These are phyloP conservation scores for Citrullus mucosospermus DNA, from an alignment of 306 rosid genomes.

Conservation along the genomic window DNA sequence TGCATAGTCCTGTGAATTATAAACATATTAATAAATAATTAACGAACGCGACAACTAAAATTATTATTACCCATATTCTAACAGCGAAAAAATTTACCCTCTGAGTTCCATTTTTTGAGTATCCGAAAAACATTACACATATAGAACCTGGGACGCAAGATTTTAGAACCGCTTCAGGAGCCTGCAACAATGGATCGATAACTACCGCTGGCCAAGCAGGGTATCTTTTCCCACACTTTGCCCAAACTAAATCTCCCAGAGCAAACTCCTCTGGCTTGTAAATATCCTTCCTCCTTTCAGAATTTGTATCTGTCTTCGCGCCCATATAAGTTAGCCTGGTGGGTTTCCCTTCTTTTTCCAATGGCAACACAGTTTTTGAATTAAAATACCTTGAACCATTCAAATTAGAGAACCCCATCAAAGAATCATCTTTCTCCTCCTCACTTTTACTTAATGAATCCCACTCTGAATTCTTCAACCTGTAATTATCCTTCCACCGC, in stretches of 20 bases:
- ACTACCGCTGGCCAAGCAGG: slow-evolving; percentile 98
- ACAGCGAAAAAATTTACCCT: slow-evolving; percentile 32
- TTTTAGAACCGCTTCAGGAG: slow-evolving; percentile 64
- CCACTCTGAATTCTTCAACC: slow-evolving; percentile 21
- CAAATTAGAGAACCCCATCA: slow-evolving; percentile 10
- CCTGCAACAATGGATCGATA: slow-evolving; percentile 75
- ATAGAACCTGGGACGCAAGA: slow-evolving; percentile 59
- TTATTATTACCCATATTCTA: neutral
- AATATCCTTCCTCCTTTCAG: slow-evolving; percentile 39
- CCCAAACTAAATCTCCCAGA: slow-evolving; percentile 93
- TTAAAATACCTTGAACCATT: slow-evolving; percentile 9
- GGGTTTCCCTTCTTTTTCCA: slow-evolving; percentile 13
- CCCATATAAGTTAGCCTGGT: slow-evolving; percentile 32
- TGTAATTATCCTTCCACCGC: slow-evolving; percentile 15
- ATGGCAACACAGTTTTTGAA: slow-evolving; percentile 21
- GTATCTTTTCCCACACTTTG: slow-evolving; percentile 81
- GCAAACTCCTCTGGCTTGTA: slow-evolving; percentile 76
- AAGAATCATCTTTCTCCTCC: slow-evolving; percentile 16
- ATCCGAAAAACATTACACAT: slow-evolving; percentile 92
- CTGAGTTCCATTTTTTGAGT: slow-evolving; percentile 74
- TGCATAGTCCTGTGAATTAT: slow-evolving; percentile 69
- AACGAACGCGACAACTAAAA: slow-evolving; percentile 2
- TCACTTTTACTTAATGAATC: slow-evolving; percentile 14
- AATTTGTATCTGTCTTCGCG: slow-evolving; percentile 15
- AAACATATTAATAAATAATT: slow-evolving; percentile 1